These are phyloP conservation scores for Nephelium lappaceum DNA, from an alignment of 345 rosid genomes.

Conservation along the genomic window DNA sequence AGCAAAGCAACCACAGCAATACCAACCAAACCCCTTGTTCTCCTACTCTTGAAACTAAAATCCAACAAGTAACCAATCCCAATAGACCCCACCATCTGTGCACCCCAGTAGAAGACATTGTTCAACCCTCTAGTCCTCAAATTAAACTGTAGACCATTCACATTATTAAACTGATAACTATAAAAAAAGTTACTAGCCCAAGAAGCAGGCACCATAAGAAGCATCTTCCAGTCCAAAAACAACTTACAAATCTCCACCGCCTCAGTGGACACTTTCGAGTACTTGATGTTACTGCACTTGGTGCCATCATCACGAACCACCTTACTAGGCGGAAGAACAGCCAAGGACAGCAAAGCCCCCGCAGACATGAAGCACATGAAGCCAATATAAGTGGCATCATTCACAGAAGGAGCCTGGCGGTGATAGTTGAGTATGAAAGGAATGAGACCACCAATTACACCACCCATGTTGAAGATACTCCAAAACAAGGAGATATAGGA, in stretches of 20 bases:
- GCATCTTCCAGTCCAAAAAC: constrained; percentile 68
- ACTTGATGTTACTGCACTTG: constrained; percentile 51
- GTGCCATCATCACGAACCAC: constrained; percentile 69
- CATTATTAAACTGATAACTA: constrained; percentile 81
- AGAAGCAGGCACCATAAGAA: constrained; percentile 73
- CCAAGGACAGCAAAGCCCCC: constrained; percentile 57
- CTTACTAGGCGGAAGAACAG: constrained; percentile 50
- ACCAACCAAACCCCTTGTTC: constrained; percentile 73
- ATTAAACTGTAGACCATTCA: constrained; percentile 63
- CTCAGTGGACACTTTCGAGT: constrained; percentile 50
- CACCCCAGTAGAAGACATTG: constrained; percentile 94
- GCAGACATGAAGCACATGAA: constrained; percentile 84
- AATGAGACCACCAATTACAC: constrained; percentile 72
- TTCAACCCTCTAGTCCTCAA: constrained; percentile 84
- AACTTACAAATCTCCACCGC: constrained; percentile 41
- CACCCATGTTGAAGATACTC: constrained; percentile 78
- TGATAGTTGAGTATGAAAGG: constrained; percentile 60
- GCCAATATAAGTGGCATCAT: constrained; percentile 65
- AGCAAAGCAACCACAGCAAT: constrained; percentile 57
- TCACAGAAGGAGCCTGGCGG: constrained; percentile 63
- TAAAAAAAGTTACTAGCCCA: constrained; percentile 96
- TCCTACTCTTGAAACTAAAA: constrained; percentile 71
- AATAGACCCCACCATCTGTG: constrained; percentile 80
- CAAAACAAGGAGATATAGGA: constrained; percentile 76
- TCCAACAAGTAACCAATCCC: constrained; percentile 77